Evolutionary conservation across 2,329 filamentous ascomycete genomes (phyloP), one percentile per base, ranked within the genome.

Genomic region (Polytolypa hystricis): DNA sequence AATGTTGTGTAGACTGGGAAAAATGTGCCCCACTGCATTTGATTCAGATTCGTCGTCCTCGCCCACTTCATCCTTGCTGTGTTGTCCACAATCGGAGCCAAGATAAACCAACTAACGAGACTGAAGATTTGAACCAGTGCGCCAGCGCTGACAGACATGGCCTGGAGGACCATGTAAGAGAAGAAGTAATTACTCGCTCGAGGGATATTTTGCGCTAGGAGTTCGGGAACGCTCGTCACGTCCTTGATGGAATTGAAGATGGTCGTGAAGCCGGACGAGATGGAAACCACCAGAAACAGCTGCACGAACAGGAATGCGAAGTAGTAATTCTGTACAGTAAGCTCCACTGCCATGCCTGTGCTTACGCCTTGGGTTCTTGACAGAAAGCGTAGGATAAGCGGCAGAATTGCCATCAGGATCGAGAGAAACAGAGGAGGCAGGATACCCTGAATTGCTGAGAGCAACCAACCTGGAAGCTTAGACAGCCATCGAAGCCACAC

Each of bases 1-100:
- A 98, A 84, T 54, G 94, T 95, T 38, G 91, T 95, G 59, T 96
- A 98, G 0, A 94, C 79, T 0, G 91, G 91, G 58, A 96, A 98
- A 65, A 93, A 89, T 0, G 79, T 79, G 6, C 91, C 91, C 91
- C 93, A 98, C 37, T 78, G 76, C 44, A 96, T 78, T 33, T 75
- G 74, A 20, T 76, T 77, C 21, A 96, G 68, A 11, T 70, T 77
- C 6, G 84, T 89, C 51, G 94, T 87, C 36, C 91, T 75, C 4
- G 67, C 71, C 77, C 89, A 96, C 60, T 96, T 96, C 54, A 80
- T 75, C 39, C 77, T 65, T 2, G 77, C 73, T 2, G 91, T 98
- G 37, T 71, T 87, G 61, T 96, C 91, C 29, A 93, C 57, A 0
- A 95, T 71, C 1, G 79, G 82, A 1, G 83, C 81, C 30, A 93